These are phyloP conservation scores for Talaromyces sp. DNA, from an alignment of 2,329 filamentous ascomycete species.

Conservation along the genomic window DNA sequence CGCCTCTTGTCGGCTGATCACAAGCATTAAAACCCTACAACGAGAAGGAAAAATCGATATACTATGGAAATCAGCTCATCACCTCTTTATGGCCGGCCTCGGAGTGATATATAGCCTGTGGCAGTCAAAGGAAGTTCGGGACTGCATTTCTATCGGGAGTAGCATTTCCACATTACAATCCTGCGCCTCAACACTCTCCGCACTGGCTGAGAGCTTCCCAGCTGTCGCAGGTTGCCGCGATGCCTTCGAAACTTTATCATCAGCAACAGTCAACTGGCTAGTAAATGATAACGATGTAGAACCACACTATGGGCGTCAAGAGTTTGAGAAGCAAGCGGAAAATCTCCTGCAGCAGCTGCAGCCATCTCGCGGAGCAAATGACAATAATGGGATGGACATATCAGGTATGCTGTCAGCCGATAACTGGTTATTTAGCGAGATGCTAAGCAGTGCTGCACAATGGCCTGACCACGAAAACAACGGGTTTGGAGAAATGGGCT, in stretches of 20 bases:
- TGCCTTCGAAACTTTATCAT: slow-evolving; percentile 23
- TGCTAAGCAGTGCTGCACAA: slow-evolving; percentile 13
- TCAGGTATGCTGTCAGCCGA: slow-evolving; percentile 7
- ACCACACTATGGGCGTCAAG: slow-evolving; percentile 7
- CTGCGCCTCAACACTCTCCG: slow-evolving; percentile 26
- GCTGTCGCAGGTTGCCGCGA: slow-evolving; percentile 27
- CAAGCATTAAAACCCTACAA: slow-evolving; percentile 24
- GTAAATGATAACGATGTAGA: neutral
- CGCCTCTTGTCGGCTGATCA: slow-evolving; percentile 22
- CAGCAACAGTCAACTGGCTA: slow-evolving; percentile 21
- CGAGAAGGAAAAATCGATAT: slow-evolving; percentile 25
- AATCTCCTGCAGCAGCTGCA: slow-evolving; percentile 11
- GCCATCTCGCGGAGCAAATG: neutral
- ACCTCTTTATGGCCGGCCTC: slow-evolving; percentile 29
- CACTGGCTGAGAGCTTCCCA: slow-evolving; percentile 25
- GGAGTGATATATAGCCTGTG: slow-evolving; percentile 26
- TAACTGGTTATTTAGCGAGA: slow-evolving; percentile 11
- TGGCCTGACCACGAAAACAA: slow-evolving; percentile 7
- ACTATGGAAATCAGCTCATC: slow-evolving; percentile 27
- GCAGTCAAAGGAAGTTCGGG: slow-evolving; percentile 26
- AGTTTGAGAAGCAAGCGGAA: slow-evolving; percentile 12
- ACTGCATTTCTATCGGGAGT: slow-evolving; percentile 14
- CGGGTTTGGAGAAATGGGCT: neutral
- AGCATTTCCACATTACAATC: slow-evolving; percentile 23
- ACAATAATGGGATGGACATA: slow-evolving; percentile 3